Base-by-base conservation (phyloP, 441 rosid genomes). In the Erysimum pusillum region DNA sequence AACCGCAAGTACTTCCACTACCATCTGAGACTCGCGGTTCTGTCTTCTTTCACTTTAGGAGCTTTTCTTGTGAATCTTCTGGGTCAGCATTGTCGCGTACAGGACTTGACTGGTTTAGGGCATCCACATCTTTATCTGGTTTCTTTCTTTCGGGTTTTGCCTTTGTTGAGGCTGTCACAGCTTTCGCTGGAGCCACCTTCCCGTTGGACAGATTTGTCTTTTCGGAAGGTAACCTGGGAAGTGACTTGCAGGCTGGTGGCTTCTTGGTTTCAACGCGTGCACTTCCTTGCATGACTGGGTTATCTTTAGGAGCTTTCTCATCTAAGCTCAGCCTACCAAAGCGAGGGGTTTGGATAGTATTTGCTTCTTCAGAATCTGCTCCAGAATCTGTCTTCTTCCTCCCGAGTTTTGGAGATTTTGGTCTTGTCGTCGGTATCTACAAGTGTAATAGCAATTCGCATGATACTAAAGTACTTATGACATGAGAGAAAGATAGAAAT, bases 341-440 rank as follows among this genome's bases (percentile, higher is more conserved):
- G 76, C 39, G 80, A 53, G 59, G 77, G 63, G 75, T 83, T 44
- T 71, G 83, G 61, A 45, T 7, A 45, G 17, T n/a, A 45, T n/a
- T 45, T 3, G 78, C 82, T 80, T 76, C 92, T 80, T 87, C 92
- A 53, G n/a, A 53, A 12, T 22, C 58, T 12, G 58, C 34, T 53
- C 58, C 8, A 41, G 87, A 59, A 20, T 88, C 94, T 73, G 76
- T 82, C 86, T 94, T 94, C 77, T 66, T 94, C 62, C 99, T 76
- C 63, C 99, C 99, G 36, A 94, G 90, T 79, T 92, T 94, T n/a
- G 99, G 99, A 81, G 99, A 95, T 85, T 90, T 95, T 15, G 99
- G 88, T 79, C 98, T 88, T 32, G 99, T 95, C 36, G 94, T 53
- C 9, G 98, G 98, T 81, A 95, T 86, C 99, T 95, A 18, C 48